Conservation (phyloP, 192 early-diverging fungal species). For the Spinellus fusiger region DNA sequence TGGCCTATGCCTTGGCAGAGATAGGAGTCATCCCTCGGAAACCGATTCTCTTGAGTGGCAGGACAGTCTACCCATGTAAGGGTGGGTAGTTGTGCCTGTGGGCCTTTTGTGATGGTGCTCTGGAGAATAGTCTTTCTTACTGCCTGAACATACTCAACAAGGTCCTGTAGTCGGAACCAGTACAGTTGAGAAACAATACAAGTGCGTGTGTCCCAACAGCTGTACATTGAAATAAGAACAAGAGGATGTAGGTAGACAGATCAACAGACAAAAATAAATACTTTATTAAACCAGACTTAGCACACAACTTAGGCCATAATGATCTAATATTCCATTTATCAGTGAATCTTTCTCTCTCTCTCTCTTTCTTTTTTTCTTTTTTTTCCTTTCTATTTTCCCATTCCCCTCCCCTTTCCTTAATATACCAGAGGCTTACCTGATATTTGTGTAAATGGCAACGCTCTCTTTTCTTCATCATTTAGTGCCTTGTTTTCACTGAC, state of each 20-base stretch:
- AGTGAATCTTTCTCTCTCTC: neutral
- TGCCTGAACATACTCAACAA: neutral
- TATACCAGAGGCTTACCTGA: constrained; percentile 26
- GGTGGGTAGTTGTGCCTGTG: neutral
- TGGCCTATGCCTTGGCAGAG: no score
- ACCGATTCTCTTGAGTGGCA: no score
- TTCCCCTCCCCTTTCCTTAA: neutral
- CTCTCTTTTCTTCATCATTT: constrained; percentile 11
- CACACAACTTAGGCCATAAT: constrained; percentile 35
- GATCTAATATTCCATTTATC: constrained; percentile 27
- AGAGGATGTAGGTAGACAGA: neutral
- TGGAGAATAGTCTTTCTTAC: neutral
- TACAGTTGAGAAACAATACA: neutral
- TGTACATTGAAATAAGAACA: neutral
- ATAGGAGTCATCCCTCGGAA: no score
- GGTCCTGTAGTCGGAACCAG: neutral
- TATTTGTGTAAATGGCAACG: constrained; percentile 29
- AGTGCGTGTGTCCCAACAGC: neutral
- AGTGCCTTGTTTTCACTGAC: constrained; percentile 19
- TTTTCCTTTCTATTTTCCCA: neutral
- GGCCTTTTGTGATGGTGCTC: neutral
- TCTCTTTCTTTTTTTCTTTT: neutral
- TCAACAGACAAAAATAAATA: neutral
- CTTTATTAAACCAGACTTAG: neutral
- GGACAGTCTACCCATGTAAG: no score